Conservation (phyloP, 2,329 filamentous ascomycete species). For the Verticillium dahliae region DNA sequence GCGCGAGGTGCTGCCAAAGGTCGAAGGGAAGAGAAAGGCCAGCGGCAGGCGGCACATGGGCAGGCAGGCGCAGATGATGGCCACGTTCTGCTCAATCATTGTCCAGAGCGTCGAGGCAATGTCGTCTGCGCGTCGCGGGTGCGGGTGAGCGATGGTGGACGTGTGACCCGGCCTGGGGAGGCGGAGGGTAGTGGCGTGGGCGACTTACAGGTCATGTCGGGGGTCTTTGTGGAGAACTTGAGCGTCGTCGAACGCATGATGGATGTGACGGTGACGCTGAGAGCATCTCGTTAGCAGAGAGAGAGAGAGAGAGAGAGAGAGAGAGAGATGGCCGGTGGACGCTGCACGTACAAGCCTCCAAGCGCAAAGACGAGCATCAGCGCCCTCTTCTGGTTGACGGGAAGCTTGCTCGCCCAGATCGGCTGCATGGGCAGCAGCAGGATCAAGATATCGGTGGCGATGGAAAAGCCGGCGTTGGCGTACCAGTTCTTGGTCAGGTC, state of each 20-base stretch:
- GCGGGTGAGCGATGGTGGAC: background rate
- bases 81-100: constrained; percentile 30
- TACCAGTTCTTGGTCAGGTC: constrained; percentile 40
- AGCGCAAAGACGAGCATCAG: constrained; percentile 34
- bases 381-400: constrained; percentile 29
- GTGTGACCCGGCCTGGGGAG: too few relatives aligned
- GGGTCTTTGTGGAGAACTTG: constrained; percentile 28
- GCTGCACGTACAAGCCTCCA: constrained; percentile 21
- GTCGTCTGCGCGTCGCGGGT: constrained; percentile 16
- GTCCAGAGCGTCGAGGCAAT: constrained; percentile 30
- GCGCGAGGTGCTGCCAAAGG: constrained; percentile 16
- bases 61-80: constrained; percentile 30
- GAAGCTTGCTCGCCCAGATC: constrained; percentile 38
- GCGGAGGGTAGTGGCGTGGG: background rate
- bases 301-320: too few relatives aligned
- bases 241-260: constrained; percentile 33
- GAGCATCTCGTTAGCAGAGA: too few relatives aligned
- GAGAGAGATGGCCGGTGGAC: too few relatives aligned
- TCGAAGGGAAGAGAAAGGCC: constrained; percentile 24
- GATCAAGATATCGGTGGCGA: constrained; percentile 38
- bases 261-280: constrained; percentile 29
- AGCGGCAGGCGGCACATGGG: constrained; percentile 32
- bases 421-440: constrained; percentile 38
- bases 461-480: constrained; percentile 39
- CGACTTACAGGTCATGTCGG: constrained; percentile 26